A percentile compares a stretch with the other conserved stretches of the same genome.
These are phyloP conservation scores for Neurospora hispaniola DNA, from an alignment of 495 filamentous ascomycete genomes.

Conservation along the genomic window DNA sequence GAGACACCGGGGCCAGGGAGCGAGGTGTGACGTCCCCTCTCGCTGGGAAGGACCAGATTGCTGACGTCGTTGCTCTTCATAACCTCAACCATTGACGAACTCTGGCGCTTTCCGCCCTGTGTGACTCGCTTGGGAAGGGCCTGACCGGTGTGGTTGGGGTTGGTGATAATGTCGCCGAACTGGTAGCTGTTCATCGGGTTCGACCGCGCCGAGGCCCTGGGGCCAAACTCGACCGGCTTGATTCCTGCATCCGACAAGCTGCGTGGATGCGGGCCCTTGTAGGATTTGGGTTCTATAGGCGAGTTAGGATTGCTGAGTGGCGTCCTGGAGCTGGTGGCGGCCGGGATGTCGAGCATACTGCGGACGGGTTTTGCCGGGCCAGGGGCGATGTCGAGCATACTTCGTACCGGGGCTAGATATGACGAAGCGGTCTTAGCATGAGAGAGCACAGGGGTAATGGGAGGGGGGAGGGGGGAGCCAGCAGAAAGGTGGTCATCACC, in stretches of 20 bases:
- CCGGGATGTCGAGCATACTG: constrained; percentile 31
- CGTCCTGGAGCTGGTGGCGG: constrained; percentile 13
- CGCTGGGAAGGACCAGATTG: constrained; percentile 31
- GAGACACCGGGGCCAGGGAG: constrained; percentile 27
- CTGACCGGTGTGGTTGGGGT: constrained; percentile 34
- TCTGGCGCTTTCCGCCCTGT: constrained; percentile 25
- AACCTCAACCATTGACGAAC: constrained; percentile 38
- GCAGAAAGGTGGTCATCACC: constrained; percentile 25
- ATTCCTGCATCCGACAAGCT: constrained; percentile 42
- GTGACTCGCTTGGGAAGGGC: constrained; percentile 33
- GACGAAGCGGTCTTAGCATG: constrained; percentile 14
- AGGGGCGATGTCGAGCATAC: constrained; percentile 48
- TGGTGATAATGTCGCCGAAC: constrained; percentile 41
- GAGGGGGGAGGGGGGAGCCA: constrained; percentile 3
- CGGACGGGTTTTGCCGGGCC: constrained; percentile 24
- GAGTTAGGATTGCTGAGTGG: constrained; percentile 32
- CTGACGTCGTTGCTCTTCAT: constrained; percentile 36
- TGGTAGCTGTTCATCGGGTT: constrained; percentile 41
- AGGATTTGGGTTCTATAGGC: constrained; percentile 19
- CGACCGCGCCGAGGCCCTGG: constrained; percentile 20
- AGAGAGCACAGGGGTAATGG: constrained; percentile 1
- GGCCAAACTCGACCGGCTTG: constrained; percentile 32
- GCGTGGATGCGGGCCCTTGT: constrained; percentile 27
- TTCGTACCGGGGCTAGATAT: constrained; percentile 37
- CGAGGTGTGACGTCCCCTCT: constrained; percentile 37